Conservation (phyloP, 2,329 filamentous ascomycete genomes). For the Cryphonectria radicalis region DNA sequence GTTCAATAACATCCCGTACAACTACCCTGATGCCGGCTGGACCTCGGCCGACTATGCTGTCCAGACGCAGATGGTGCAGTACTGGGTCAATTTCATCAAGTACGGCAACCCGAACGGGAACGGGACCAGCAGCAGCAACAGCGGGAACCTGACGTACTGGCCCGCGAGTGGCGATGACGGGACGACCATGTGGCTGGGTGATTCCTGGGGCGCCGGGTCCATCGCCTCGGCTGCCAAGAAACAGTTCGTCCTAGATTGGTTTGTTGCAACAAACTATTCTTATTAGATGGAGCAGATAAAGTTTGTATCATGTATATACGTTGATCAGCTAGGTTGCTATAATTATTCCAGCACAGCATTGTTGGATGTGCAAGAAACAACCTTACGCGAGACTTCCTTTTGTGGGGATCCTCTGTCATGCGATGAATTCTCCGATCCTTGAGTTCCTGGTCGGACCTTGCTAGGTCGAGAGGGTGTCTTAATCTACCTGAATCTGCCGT, state of each 20-base stretch:
- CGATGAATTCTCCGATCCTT: neutral
- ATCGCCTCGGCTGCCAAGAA: constrained; percentile 1
- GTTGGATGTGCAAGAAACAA: no score
- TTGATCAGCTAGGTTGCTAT: no score
- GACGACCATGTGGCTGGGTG: constrained; percentile 9
- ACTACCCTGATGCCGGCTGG: constrained; percentile 1
- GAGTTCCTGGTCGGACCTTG: neutral
- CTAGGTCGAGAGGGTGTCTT: neutral
- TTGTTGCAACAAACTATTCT: neutral
- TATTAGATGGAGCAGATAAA: neutral
- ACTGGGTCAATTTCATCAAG: constrained; percentile 14
- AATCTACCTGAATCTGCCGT: neutral
- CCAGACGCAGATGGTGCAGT: neutral
- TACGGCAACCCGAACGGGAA: neutral
- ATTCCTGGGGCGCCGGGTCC: neutral
- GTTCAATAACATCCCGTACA: constrained; percentile 10
- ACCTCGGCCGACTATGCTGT: neutral
- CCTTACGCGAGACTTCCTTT: no score
- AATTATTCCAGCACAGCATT: no score
- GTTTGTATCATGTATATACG: no score
- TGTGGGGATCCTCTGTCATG: neutral
- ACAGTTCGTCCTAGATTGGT: constrained; percentile 1
- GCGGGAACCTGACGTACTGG: constrained; percentile 6
- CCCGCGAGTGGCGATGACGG: constrained; percentile 5
- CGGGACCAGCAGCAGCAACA: constrained; percentile 1